These are phyloP conservation scores for Pichia gijzeniarum DNA, from an alignment of 805 yeast genomes.

Conservation along the genomic window DNA sequence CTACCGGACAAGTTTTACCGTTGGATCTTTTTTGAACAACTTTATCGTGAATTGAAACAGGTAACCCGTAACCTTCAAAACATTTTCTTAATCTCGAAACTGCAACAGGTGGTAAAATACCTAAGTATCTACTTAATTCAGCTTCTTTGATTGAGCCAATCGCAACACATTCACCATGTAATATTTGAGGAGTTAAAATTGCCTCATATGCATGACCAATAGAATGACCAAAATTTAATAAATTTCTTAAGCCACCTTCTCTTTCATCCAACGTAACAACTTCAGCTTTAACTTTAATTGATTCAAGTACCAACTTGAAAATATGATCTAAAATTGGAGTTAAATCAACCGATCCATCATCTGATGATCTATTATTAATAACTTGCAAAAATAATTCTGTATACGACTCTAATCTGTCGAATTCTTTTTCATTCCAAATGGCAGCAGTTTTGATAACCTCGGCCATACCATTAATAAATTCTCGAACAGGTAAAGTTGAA, in stretches of 20 bases:
- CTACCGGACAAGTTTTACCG: slow-evolving; percentile 70
- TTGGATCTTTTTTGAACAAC: slow-evolving; percentile 62
- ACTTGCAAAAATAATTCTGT: slow-evolving; percentile 63
- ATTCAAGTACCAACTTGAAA: slow-evolving; percentile 72
- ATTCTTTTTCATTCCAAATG: slow-evolving; percentile 90
- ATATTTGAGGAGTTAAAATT: slow-evolving; percentile 89
- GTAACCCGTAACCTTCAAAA: slow-evolving; percentile 79
- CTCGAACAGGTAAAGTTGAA: slow-evolving; percentile 84
- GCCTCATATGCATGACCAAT: slow-evolving; percentile 99
- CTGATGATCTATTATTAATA: slow-evolving; percentile 40
- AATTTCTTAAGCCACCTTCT: slow-evolving; percentile 88
- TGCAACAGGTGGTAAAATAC: slow-evolving; percentile 84
- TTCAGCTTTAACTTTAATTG: slow-evolving; percentile 85
- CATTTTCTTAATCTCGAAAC: slow-evolving; percentile 86
- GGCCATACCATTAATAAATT: slow-evolving; percentile 96
- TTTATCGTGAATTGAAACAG: slow-evolving; percentile 70
- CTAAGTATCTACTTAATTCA: slow-evolving; percentile 87
- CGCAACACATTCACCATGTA: slow-evolving; percentile 99
- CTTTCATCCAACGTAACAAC: slow-evolving; percentile 93
- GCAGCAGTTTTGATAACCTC: slow-evolving; percentile 98
- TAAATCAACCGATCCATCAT: slow-evolving; percentile 51
- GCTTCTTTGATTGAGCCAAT: slow-evolving; percentile 94
- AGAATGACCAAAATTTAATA: slow-evolving; percentile 92
- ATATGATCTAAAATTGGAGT: slow-evolving; percentile 65
- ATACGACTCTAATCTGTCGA: slow-evolving; percentile 73